A percentile compares a stretch with the other conserved stretches of the same genome.
These are phyloP conservation scores for Ophiostoma sp. DNA, from an alignment of 2,329 filamentous ascomycete genomes.

Conservation along the genomic window DNA sequence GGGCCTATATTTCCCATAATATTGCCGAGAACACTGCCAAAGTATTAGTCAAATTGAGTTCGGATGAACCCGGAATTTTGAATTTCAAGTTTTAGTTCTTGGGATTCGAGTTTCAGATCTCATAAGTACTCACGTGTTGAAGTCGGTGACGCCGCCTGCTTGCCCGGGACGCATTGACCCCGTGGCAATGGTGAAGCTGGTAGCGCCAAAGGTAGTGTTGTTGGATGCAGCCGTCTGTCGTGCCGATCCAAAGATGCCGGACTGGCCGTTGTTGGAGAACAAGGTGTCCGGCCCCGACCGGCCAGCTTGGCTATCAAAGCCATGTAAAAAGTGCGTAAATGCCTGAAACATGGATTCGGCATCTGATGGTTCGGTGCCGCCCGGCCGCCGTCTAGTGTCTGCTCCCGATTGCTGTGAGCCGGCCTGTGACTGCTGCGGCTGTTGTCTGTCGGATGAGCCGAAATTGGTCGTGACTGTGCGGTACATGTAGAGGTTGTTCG, in stretches of 20 bases:
- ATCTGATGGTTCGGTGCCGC: slow-evolving; percentile 28
- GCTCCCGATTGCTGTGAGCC: background rate
- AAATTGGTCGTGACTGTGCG: slow-evolving; percentile 32
- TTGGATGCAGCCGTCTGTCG: background rate
- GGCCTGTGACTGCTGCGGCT: background rate
- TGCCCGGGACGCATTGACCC: slow-evolving; percentile 31
- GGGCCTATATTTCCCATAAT: slow-evolving; percentile 36
- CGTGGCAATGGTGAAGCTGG: slow-evolving; percentile 47
- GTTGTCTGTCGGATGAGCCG: background rate
- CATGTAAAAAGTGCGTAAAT: slow-evolving; percentile 40
- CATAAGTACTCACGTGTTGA: slow-evolving; percentile 43
- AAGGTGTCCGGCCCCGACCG: slow-evolving; percentile 19
- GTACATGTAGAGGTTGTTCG: slow-evolving; percentile 39
- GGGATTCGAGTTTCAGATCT: too few species aligned
- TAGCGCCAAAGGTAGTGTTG: slow-evolving; percentile 33
- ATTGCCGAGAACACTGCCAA: slow-evolving; percentile 42
- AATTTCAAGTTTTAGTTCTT: too few species aligned
- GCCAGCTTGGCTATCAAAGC: slow-evolving; percentile 29
- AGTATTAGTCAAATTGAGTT: background rate
- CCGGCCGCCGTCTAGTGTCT: slow-evolving; percentile 3
- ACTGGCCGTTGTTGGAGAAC: background rate
- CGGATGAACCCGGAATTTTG: too few species aligned
- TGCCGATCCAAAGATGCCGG: background rate
- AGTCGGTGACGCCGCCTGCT: slow-evolving; percentile 30
- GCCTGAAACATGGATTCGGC: slow-evolving; percentile 38